Conservation (phyloP, 2,329 filamentous ascomycete genomes). For the Fusarium beomiforme region DNA sequence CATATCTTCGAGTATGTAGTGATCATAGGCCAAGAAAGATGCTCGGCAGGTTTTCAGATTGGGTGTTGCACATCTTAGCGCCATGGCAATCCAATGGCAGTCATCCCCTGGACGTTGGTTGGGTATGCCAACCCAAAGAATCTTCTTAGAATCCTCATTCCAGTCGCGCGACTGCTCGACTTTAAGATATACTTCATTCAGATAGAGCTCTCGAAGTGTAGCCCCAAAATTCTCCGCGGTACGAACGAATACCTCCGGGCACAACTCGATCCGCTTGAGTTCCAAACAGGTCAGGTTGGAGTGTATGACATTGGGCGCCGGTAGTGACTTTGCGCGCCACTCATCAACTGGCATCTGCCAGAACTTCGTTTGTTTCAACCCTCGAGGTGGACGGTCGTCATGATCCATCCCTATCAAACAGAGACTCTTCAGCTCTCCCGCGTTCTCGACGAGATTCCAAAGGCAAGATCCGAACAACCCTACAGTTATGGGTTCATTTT, state of each 20-base stretch:
- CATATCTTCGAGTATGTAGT: slow-evolving; percentile 49
- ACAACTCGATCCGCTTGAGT: slow-evolving; percentile 54
- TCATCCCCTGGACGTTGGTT: slow-evolving; percentile 52
- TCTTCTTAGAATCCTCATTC: slow-evolving; percentile 47
- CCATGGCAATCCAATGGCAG: slow-evolving; percentile 55
- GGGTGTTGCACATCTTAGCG: slow-evolving; percentile 49
- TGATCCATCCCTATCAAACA: slow-evolving; percentile 59
- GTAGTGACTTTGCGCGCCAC: slow-evolving; percentile 53
- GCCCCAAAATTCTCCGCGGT: slow-evolving; percentile 49
- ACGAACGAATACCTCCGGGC: slow-evolving; percentile 48
- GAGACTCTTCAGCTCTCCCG: slow-evolving; percentile 56
- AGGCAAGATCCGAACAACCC: slow-evolving; percentile 56
- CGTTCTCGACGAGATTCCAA: slow-evolving; percentile 61
- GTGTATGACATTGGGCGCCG: slow-evolving; percentile 49
- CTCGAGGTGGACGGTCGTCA: slow-evolving; percentile 50
- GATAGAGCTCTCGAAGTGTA: slow-evolving; percentile 56
- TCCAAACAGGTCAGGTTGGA: slow-evolving; percentile 55
- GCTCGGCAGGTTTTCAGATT: slow-evolving; percentile 55
- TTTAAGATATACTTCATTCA: slow-evolving; percentile 59
- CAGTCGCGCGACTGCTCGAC: slow-evolving; percentile 48
- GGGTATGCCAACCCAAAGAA: slow-evolving; percentile 58
- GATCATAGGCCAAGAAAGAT: slow-evolving; percentile 56
- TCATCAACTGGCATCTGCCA: slow-evolving; percentile 51
- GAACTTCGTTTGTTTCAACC: slow-evolving; percentile 51
- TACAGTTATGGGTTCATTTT: slow-evolving; percentile 48